phyloP scores from a whole-genome alignment of 169 alveolate species.

The Perkinsus marinus region DNA sequence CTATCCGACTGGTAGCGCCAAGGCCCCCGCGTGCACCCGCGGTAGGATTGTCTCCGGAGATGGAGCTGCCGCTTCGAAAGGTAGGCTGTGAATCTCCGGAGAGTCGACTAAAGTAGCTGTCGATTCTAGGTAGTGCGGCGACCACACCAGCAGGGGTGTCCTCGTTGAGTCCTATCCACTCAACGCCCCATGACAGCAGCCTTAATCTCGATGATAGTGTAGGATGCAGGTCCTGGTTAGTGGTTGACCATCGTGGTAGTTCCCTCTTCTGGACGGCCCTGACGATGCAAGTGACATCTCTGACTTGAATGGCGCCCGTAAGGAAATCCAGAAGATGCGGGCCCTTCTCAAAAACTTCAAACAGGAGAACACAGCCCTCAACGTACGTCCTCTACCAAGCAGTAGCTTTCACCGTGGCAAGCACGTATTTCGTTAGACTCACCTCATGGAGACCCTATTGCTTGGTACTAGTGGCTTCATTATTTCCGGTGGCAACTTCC shows the following conservation, averaged over 20 bases:
- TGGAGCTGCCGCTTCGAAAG: background rate
- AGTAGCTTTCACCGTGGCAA: background rate
- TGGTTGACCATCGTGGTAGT: background rate
- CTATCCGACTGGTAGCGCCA: background rate
- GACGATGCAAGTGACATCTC: background rate
- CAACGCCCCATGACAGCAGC: background rate
- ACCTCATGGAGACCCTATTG: background rate
- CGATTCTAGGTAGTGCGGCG: background rate
- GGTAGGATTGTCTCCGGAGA: background rate
- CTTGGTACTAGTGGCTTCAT: conserved; percentile 10
- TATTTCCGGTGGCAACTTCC: conserved; percentile 45
- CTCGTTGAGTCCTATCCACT: background rate
- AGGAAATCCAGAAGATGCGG: background rate
- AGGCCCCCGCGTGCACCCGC: background rate
- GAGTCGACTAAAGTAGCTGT: too few relatives aligned
- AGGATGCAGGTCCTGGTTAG: background rate
- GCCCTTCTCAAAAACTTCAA: background rate
- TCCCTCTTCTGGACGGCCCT: background rate
- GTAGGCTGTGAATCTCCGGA: too few relatives aligned
- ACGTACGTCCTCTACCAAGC: background rate
- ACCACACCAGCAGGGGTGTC: background rate
- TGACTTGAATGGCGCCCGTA: background rate
- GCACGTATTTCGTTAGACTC: background rate
- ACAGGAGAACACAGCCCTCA: background rate
- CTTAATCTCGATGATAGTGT: background rate